A percentile compares a stretch with the other conserved stretches of the same genome.
phyloP scores from a whole-genome alignment of 2,329 filamentous ascomycete genomes.

The Clarireedia sp. region DNA sequence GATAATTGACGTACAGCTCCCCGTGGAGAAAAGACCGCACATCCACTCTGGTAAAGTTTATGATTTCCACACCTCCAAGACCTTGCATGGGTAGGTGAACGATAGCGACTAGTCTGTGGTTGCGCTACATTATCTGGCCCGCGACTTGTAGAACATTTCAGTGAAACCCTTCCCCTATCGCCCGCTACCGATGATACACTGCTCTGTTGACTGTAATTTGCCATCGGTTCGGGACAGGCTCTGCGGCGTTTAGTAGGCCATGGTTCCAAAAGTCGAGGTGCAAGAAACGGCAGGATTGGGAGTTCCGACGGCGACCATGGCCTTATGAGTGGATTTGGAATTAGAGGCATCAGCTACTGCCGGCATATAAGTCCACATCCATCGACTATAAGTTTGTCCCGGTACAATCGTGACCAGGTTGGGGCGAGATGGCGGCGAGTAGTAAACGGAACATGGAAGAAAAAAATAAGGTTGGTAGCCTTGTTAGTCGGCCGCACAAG shows the following conservation, averaged over 20 bases:
- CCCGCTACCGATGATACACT: no score
- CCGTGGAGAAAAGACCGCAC: no score
- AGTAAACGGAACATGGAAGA: neutral
- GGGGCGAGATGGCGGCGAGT: neutral
- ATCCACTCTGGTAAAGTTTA: no score
- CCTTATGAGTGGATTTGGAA: conserved; percentile 18
- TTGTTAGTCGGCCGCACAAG: neutral
- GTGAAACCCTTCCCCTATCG: no score
- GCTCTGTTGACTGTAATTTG: no score
- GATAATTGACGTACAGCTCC: no score
- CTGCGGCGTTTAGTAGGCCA: conserved; percentile 21
- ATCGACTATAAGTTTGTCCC: conserved; percentile 2
- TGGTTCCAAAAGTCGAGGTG: conserved; percentile 28
- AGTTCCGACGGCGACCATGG: conserved; percentile 25
- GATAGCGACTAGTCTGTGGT: no score
- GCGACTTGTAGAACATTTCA: no score
- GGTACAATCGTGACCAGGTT: neutral
- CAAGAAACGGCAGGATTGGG: conserved; percentile 28
- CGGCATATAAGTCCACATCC: conserved; percentile 8
- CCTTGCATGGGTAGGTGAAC: no score
- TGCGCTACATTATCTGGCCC: no score
- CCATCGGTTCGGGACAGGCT: conserved; percentile 2
- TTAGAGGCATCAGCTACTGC: conserved; percentile 28
- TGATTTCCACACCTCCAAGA: no score
- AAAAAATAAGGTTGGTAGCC: conserved; percentile 3